These are phyloP conservation scores for Boletus semigastroideus DNA, from an alignment of 1,284 basidiomycete genomes.

Conservation along the genomic window DNA sequence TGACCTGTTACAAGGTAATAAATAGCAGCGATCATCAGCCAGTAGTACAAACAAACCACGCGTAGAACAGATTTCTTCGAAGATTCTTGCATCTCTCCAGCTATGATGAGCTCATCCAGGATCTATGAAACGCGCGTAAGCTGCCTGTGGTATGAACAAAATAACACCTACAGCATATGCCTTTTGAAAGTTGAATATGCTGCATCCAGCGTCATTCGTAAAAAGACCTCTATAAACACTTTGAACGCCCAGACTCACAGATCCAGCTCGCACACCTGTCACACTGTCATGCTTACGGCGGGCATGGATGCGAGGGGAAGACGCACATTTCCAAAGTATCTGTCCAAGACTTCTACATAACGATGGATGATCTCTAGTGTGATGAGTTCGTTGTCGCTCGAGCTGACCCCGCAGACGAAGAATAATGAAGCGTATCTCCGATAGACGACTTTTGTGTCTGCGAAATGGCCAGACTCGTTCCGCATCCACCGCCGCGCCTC, in stretches of 20 bases:
- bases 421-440: constrained; percentile 97
- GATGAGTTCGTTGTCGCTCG: constrained; percentile 89
- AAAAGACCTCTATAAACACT: neutral
- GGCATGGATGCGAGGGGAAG: neutral
- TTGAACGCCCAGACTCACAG: constrained; percentile 52
- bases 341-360: constrained; percentile 98
- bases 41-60: constrained; percentile 52
- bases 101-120: constrained; percentile 96
- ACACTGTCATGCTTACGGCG: neutral
- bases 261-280: constrained; percentile 92
- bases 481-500: neutral
- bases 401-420: constrained; percentile 93
- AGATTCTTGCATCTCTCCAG: constrained; percentile 97
- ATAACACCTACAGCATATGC: constrained; percentile 77
- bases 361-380: constrained; percentile 97
- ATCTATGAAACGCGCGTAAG: constrained; percentile 53
- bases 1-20: constrained; percentile 51
- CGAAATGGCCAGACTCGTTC: neutral
- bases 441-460: constrained; percentile 96
- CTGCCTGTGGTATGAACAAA: constrained; percentile 1
- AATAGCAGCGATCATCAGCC: neutral
- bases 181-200: constrained; percentile 98
- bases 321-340: constrained; percentile 97
- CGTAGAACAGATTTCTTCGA: constrained; percentile 97
- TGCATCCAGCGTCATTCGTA: constrained; percentile 30